These are phyloP conservation scores for Lunularia cruciata DNA, from an alignment of 225 moss, liverwort and hornwort genomes.

Conservation along the genomic window DNA sequence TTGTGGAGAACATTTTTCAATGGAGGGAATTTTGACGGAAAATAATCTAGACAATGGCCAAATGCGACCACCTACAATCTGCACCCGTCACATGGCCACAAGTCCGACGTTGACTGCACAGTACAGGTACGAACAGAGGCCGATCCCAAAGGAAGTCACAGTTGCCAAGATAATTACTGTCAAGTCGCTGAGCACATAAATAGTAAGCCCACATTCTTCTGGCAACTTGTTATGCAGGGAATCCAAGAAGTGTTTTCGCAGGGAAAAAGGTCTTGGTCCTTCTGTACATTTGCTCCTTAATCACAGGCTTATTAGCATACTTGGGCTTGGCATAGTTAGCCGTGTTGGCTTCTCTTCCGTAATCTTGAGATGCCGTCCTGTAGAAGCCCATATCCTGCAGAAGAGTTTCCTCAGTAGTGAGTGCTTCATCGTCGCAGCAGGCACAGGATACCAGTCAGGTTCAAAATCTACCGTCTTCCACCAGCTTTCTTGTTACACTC, in stretches of 20 bases:
- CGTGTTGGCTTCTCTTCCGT: conserved; percentile 65
- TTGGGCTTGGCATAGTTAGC: conserved; percentile 84
- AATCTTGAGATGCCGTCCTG: conserved; percentile 53
- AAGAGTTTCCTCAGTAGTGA: background rate
- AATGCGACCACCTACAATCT: background rate
- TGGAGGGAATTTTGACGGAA: too few species aligned
- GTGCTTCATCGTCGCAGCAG: background rate
- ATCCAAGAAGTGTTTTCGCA: conserved; percentile 57
- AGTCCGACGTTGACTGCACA: background rate
- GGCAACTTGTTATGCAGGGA: conserved; percentile 25
- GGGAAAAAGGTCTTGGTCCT: conserved; percentile 82
- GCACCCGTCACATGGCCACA: background rate
- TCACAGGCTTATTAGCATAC: conserved; percentile 84
- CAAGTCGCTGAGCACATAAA: background rate
- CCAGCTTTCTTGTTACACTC: too few species aligned
- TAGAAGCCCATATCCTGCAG: conserved; percentile 69
- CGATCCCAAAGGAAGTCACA: background rate
- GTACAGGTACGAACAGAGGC: background rate
- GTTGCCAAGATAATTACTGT: background rate
- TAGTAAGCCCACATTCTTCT: background rate
- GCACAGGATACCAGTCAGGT: too few species aligned
- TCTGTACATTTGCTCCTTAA: conserved; percentile 80
- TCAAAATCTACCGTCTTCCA: too few species aligned
- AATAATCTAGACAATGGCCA: too few species aligned
- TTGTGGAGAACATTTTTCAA: too few species aligned